Evolutionary conservation across 306 rosid species (phyloP), one percentile per base, ranked within the genome.

Genomic region (Lablab purpureus): DNA sequence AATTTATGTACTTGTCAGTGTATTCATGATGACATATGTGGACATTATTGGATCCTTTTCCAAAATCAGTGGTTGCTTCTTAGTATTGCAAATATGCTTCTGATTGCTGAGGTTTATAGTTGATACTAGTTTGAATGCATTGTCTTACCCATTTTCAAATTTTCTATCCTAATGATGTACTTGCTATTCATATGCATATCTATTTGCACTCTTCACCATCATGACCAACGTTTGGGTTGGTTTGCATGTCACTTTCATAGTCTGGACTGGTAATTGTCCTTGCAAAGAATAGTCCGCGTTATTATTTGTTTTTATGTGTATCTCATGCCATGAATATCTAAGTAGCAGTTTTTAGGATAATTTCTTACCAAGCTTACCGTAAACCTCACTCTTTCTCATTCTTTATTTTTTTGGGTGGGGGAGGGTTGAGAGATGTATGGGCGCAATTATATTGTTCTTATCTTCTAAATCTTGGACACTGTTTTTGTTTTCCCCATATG

Each of bases 401-500:
- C 27, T 17, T 41, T 32, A 58, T 75, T 43, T 12, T 19, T 72
- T 8, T 12, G 3, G 65, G 34, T 72, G 34, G 22, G 21, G 50
- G 21, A 34, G 45, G 30, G 18, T 45, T 60, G 30, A 22, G 54
- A 25, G 51, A 50, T 36, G 17, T 34, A 40, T 14, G 40, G 45
- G 50, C 21, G 4, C 58, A 11, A 40, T 40, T 10, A 69, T 30
- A 41, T 49, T 22, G 36, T 77, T 75, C 55, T 37, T 58, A 34
- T 58, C n/a, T 75, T 59, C 77, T 68, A 59, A 60, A 70, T 74
- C 73, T 28, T 49, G 56, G 21, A 55, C 46, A 28, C 55, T 81
- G 71, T 36, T 72, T 68, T 13, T 10, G 10, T 22, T 85, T 83
- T 83, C 77, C 72, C 77, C 69, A 37, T 82, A 59, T 77, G 63